Conservation (phyloP, 495 filamentous ascomycete species). For the Penicillium pancosmium region DNA sequence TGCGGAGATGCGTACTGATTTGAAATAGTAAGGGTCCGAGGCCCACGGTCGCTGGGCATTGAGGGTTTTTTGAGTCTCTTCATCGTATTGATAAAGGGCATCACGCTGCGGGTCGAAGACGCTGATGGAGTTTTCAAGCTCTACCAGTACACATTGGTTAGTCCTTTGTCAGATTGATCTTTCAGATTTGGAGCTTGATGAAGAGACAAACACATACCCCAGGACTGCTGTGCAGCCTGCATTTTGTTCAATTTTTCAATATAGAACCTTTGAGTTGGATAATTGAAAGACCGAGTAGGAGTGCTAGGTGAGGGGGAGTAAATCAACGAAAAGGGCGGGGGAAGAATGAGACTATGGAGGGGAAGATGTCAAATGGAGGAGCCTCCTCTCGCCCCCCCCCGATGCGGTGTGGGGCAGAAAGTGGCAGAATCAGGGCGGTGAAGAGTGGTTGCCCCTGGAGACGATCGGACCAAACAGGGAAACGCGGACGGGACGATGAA, state of each 20-base stretch:
- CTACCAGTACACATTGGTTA: constrained; percentile 48
- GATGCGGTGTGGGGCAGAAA: not conserved
- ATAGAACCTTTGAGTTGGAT: not conserved
- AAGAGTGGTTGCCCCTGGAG: constrained; percentile 36
- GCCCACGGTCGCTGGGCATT: constrained; percentile 71
- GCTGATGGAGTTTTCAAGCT: constrained; percentile 84
- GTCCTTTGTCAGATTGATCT: constrained; percentile 3
- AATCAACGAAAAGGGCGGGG: not conserved
- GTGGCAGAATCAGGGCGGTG: constrained; percentile 35
- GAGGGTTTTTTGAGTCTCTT: constrained; percentile 61
- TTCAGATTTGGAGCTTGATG: not conserved
- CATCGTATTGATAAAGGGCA: constrained; percentile 84
- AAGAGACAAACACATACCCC: constrained; percentile 49
- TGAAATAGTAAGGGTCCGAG: constrained; percentile 86
- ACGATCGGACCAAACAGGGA: constrained; percentile 31
- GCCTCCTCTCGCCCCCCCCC: too few species aligned
- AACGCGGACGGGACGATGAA: constrained; percentile 28
- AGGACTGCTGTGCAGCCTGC: constrained; percentile 62
- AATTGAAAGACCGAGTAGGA: not conserved
- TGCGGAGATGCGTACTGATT: constrained; percentile 88
- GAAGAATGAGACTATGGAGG: not conserved
- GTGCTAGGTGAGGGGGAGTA: not conserved
- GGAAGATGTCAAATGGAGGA: constrained; percentile 7
- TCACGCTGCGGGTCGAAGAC: constrained; percentile 86
- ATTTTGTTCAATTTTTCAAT: constrained; percentile 34